These are phyloP conservation scores for Meripilus lineatus DNA, from an alignment of 1,284 basidiomycete genomes.

Conservation along the genomic window DNA sequence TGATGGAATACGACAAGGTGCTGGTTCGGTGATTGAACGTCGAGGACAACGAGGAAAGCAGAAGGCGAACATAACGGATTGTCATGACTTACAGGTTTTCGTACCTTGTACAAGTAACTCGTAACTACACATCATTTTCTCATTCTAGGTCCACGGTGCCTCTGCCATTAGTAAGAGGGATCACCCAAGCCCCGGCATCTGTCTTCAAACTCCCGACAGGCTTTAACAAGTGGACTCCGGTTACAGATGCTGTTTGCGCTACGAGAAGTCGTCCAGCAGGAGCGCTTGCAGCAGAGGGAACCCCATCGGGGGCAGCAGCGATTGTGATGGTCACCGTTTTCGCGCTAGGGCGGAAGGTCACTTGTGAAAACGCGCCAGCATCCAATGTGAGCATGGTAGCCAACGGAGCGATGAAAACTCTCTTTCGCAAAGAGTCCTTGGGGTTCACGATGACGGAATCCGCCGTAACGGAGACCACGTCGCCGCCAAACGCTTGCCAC, in stretches of 20 bases:
- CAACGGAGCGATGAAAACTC: conserved; percentile 49
- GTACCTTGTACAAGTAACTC: no score
- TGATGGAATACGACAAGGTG: no score
- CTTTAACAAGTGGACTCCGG: conserved; percentile 36
- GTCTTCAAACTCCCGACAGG: conserved; percentile 33
- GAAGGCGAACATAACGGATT: no score
- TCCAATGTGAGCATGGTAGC: conserved; percentile 44
- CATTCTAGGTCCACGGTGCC: conserved; percentile 22
- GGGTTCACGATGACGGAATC: conserved; percentile 40
- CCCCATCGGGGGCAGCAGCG: conserved; percentile 33
- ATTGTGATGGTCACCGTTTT: conserved; percentile 39
- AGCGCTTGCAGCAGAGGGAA: conserved; percentile 39
- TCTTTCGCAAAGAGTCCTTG: conserved; percentile 44
- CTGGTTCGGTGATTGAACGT: no score
- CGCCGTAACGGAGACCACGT: conserved; percentile 35
- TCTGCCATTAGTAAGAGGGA: conserved; percentile 33
- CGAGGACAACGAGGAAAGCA: no score
- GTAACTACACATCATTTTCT: no score
- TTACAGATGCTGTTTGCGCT: conserved; percentile 36
- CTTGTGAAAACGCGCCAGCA: conserved; percentile 49
- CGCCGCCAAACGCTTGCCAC: conserved; percentile 60
- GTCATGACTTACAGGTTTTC: no score
- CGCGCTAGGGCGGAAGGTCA: conserved; percentile 36
- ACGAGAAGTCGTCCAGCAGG: conserved; percentile 43
- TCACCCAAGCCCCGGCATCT: conserved; percentile 46